These are phyloP conservation scores for Neurospora cerealis DNA, from an alignment of 495 filamentous ascomycete species.

Conservation along the genomic window DNA sequence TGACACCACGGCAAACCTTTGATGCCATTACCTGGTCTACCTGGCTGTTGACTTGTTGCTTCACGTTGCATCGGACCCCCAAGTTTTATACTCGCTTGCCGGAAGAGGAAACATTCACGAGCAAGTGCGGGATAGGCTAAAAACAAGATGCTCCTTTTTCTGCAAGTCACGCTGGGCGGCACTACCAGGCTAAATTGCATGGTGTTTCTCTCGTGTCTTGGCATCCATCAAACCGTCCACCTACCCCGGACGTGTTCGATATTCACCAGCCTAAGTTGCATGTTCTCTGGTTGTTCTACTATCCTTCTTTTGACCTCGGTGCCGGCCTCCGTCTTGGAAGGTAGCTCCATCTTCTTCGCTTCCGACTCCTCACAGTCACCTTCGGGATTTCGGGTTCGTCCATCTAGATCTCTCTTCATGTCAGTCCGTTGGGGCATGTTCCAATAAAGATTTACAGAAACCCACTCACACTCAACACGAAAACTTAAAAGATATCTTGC, in stretches of 20 bases:
- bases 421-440: not conserved
- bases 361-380: not conserved
- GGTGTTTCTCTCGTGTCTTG: not conserved
- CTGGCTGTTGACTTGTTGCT: not conserved
- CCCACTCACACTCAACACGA: not conserved
- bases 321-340: not conserved
- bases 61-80: not conserved
- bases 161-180: not conserved
- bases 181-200: conserved; percentile 1
- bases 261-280: not conserved
- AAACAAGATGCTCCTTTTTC: not conserved
- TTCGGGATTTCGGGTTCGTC: not conserved
- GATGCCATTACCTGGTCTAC: not conserved
- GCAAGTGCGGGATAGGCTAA: conserved; percentile 2
- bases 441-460: not conserved
- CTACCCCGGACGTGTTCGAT: no score
- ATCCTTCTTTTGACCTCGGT: not conserved
- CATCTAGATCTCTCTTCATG: not conserved
- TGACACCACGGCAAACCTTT: not conserved
- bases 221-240: not conserved
- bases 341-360: not conserved
- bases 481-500: not conserved
- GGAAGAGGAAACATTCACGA: not conserved
- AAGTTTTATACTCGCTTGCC: not conserved
- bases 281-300: not conserved